These are phyloP conservation scores for Chalaropsis ovoidea DNA, from an alignment of 2,329 filamentous ascomycete species.

Conservation along the genomic window DNA sequence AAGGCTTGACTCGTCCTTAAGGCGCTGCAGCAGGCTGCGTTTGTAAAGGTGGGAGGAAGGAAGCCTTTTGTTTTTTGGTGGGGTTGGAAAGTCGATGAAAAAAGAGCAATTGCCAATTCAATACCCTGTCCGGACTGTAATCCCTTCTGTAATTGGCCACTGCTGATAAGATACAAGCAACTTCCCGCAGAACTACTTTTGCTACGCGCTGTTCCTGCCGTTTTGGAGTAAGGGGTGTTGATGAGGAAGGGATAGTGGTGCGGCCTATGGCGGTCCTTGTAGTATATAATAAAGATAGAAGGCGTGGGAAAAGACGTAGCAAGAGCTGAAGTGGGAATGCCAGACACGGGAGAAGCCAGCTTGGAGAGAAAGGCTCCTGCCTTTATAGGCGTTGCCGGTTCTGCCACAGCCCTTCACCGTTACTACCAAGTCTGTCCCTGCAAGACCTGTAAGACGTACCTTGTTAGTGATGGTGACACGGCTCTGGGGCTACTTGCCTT, in stretches of 20 bases:
- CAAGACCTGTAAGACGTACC: not conserved
- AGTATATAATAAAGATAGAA: too few species aligned
- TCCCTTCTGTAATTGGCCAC: constrained; percentile 19
- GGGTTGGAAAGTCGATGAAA: constrained; percentile 11
- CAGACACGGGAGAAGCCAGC: too few species aligned
- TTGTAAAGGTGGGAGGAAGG: constrained; percentile 15
- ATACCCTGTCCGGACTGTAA: constrained; percentile 10
- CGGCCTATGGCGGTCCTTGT: too few species aligned
- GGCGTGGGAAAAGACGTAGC: too few species aligned
- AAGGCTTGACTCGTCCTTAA: constrained; percentile 6
- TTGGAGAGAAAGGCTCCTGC: too few species aligned
- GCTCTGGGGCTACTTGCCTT: not conserved
- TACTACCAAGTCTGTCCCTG: not conserved
- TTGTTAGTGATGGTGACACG: constrained; percentile 7
- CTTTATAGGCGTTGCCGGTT: too few species aligned
- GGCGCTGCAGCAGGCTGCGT: constrained; percentile 14
- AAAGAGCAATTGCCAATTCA: constrained; percentile 14
- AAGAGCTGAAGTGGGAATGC: too few species aligned
- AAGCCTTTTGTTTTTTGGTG: constrained; percentile 15
- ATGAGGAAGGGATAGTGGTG: not conserved
- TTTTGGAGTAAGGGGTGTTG: too few species aligned
- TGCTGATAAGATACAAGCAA: constrained; percentile 22
- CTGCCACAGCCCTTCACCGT: not conserved
- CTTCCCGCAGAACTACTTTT: constrained; percentile 7
- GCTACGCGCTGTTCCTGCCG: constrained; percentile 10